A percentile compares a stretch with the other conserved stretches of the same genome.
Conservation (phyloP, 305 asterid species). For the Nicotiana rustica region DNA sequence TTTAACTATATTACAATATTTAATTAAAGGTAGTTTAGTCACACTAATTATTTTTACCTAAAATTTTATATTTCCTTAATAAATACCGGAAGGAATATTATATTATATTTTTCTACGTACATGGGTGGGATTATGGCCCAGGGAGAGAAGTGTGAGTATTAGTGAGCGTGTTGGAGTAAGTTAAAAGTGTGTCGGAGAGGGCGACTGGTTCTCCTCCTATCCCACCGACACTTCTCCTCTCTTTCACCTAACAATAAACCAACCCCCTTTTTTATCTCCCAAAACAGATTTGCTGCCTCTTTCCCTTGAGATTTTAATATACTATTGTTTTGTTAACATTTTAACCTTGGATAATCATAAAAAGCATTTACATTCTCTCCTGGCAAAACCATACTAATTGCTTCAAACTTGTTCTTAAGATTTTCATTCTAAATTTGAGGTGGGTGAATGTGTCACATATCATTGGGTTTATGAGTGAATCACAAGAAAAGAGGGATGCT, state of each 20-base stretch:
- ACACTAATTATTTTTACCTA: too few species aligned
- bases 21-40: too few species aligned
- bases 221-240: conserved; percentile 1
- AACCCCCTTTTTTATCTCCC: neutral
- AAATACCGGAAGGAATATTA: too few species aligned
- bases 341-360: neutral
- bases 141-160: neutral
- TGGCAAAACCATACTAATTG: too few species aligned
- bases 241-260: neutral
- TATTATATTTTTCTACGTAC: too few species aligned
- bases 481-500: neutral
- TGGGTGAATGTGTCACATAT: too few species aligned
- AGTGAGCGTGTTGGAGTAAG: neutral
- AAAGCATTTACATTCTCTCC: neutral
- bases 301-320: neutral
- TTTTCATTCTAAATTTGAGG: too few species aligned
- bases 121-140: too few species aligned
- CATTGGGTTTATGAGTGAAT: neutral
- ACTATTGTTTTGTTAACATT: neutral
- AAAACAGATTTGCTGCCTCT: neutral
- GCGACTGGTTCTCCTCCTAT: neutral
- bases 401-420: too few species aligned
- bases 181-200: conserved; percentile 18
- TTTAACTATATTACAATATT: too few species aligned
- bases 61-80: too few species aligned